Evolutionary conservation across 139 green algal genomes (phyloP), one percentile per base, ranked within the genome.

Genomic region (Astrephomene gubernaculifera): DNA sequence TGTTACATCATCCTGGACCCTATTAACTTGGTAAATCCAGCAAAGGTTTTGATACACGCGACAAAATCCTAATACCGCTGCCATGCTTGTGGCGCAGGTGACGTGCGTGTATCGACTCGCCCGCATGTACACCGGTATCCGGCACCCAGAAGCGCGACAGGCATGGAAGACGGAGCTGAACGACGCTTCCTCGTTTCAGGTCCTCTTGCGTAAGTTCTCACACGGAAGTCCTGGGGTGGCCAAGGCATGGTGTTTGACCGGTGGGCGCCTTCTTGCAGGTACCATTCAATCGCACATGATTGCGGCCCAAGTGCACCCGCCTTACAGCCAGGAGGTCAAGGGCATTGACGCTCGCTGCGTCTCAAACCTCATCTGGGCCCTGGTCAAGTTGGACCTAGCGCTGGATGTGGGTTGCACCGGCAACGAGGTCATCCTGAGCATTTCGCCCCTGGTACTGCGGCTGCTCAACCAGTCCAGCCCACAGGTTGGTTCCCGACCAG

Each of bases 71-170:
- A n/a, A n/a, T n/a, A n/a, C n/a, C n/a, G n/a, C n/a, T n/a, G n/a
- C n/a, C n/a, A n/a, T n/a, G n/a, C 25, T 69, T 75, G 10, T 24
- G 10, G 12, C 39, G 36, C 76, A 83, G 76, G 76, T 91, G 31
- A 94, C 90, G 7, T 91, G 87, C 68, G 53, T 94, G 8, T 94
- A 94, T 79, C 90, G 90, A 0, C 67, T 94, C 9, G 90, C 90
- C 5, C 79, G 89, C 49, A 89, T 94, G 88, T 91, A 72, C n/a
- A 87, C 65, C 36, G 41, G 65, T 82, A 54, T 90, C 17, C 80
- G 72, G n/a, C 39, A 73, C 67, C 70, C 79, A 1, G 87, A 78
- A 33, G 71, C 57, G 6, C 60, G 83, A 17, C 44, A 86, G 65
- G 35, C 69, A 8, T 93, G 86, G 71, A 70, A 76, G 38, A 17